Conservation (phyloP, 495 filamentous ascomycete species). For the Geoglossum glabrum region DNA sequence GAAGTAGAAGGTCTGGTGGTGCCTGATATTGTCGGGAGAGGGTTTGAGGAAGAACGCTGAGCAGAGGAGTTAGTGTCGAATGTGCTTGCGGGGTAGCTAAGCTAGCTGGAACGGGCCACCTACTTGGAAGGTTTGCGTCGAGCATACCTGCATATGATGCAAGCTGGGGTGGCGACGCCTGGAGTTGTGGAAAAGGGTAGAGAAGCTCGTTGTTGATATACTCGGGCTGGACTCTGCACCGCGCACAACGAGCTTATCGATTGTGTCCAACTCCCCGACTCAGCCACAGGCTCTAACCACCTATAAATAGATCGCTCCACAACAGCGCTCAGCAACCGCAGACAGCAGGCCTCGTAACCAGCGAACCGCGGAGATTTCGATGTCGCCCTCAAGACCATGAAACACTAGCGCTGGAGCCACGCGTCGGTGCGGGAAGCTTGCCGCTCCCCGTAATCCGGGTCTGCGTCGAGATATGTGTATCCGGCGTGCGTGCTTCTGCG, state of each 20-base stretch:
- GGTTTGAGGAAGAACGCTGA: conserved; percentile 45
- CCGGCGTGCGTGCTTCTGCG: no score
- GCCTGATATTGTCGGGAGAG: conserved; percentile 24
- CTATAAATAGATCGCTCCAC: background rate
- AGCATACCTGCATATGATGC: conserved; percentile 36
- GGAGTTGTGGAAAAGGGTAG: background rate
- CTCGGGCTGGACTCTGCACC: no score
- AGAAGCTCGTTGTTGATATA: no score
- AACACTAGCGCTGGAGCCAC: background rate
- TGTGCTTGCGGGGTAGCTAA: conserved; percentile 15
- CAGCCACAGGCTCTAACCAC: background rate
- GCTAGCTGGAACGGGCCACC: conserved; percentile 10
- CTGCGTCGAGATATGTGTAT: no score
- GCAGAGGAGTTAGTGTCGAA: conserved; percentile 21
- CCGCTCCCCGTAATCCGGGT: background rate
- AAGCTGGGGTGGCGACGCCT: no score
- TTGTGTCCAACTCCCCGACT: background rate
- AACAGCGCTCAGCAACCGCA: background rate
- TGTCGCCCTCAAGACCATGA: background rate
- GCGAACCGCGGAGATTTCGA: background rate
- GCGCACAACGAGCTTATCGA: background rate
- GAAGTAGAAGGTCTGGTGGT: conserved; percentile 45
- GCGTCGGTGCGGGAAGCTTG: background rate
- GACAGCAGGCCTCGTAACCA: background rate
- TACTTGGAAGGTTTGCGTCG: conserved; percentile 85